Conservation (phyloP, 108 stramenopile genomes). For the Heterococcus sp. region DNA sequence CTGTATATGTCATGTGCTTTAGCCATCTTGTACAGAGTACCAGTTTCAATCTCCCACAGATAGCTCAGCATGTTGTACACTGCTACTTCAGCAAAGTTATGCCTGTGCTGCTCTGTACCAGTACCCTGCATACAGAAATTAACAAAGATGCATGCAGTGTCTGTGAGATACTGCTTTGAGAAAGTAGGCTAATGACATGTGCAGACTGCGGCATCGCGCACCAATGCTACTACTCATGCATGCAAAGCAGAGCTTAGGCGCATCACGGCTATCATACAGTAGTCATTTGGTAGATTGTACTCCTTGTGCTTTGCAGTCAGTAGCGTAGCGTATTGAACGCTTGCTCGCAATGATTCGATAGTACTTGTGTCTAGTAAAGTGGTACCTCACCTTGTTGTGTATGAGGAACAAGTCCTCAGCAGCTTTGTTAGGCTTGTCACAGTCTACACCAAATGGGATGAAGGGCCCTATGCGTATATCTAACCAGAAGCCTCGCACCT, state of each 20-base stretch:
- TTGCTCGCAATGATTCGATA: too few relatives aligned
- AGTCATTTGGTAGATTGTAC: too few relatives aligned
- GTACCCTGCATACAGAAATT: conserved; percentile 3
- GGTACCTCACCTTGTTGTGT: conserved; percentile 59
- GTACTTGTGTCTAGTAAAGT: too few relatives aligned
- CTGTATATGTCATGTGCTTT: conserved; percentile 43
- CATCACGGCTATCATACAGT: too few relatives aligned
- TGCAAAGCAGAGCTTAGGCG: too few relatives aligned
- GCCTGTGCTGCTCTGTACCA: conserved; percentile 69
- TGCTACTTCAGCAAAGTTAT: conserved; percentile 66
- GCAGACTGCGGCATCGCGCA: too few relatives aligned
- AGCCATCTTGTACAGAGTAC: conserved; percentile 18
- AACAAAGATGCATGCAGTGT: background rate
- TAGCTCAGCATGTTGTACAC: conserved; percentile 58
- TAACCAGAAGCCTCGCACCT: conserved; percentile 61
- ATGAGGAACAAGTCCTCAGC: conserved; percentile 63
- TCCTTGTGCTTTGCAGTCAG: too few relatives aligned
- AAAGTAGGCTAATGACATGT: too few relatives aligned
- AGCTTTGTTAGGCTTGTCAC: conserved; percentile 51
- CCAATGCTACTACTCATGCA: too few relatives aligned
- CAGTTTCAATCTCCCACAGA: conserved; percentile 61
- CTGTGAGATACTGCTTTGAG: too few relatives aligned
- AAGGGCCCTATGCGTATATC: conserved; percentile 66
- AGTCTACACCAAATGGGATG: conserved; percentile 59
- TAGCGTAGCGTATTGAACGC: too few relatives aligned